Base-by-base conservation (phyloP, 2,329 filamentous ascomycete genomes). In the Penicillium vulpinum region DNA sequence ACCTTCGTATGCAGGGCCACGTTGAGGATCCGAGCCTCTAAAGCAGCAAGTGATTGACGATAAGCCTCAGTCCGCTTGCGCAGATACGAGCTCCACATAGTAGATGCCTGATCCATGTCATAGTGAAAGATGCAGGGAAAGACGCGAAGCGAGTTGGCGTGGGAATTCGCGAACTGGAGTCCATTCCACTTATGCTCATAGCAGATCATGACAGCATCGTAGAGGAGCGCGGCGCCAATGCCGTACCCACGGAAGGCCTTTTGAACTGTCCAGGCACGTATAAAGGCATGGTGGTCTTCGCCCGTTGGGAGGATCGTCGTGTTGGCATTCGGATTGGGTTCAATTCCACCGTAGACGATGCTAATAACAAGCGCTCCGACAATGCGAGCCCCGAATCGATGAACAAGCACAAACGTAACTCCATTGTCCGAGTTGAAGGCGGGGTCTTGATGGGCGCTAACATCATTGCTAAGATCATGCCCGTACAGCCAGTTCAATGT, bases 231-330 rank as follows among this genome's bases (percentile, higher is more conserved):
- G 39, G 78, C 81, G 3, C 91, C 92, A 24, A 95, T 79, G 0
- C 91, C 91, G 60, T 85, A 84, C 31, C 84, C 80, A 26, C 92
- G 83, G 72, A 91, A 91, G 63, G 81, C 80, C 49, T 86, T 75
- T 69, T 82, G 81, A 2, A 91, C 90, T 2, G 91, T 93, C 91
- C 92, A 96, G 1, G 89, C 91, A 28, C 89, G 84, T 56, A 96
- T 87, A 46, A 91, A 50, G 2, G 51, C 40, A 5, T 54, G 31
- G 22, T 51, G 40, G 6, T 22, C 48, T 11, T 50, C 78, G 39
- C 61, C 64, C 24, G 39, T 59, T 2, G 60, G 38, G 1, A 16
- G 5, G 6, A 16, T 35, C 18, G 15, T 36, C 26, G 28, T 11
- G 1, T 1, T 40, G 21, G 6, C 10, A 38, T 18, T 33, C 15